Conservation (phyloP, 1,284 basidiomycete genomes). For the Pterulicium gracile region DNA sequence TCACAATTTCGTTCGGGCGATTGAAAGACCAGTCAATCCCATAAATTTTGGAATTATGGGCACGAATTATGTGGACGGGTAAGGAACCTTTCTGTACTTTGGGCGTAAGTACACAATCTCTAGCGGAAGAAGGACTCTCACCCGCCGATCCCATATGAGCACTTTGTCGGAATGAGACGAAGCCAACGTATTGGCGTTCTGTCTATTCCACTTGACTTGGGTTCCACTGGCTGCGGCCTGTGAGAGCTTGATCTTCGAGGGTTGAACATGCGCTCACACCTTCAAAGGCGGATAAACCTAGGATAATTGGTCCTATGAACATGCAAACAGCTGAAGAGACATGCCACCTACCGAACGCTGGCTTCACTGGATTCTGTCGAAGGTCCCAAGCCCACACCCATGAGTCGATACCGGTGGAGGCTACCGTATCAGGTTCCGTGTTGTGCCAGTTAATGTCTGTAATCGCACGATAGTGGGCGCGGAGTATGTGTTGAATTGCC, state of each 20-base stretch:
- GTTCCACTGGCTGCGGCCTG: constrained; percentile 76
- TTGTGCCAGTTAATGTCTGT: constrained; percentile 97
- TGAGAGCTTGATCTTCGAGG: neutral
- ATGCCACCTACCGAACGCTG: constrained; percentile 58
- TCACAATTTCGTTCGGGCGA: constrained; percentile 68
- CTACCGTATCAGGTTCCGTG: constrained; percentile 65
- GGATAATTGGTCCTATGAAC: too few relatives aligned
- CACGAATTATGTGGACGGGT: constrained; percentile 66
- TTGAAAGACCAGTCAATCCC: constrained; percentile 91
- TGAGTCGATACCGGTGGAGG: constrained; percentile 69
- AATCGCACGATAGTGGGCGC: constrained; percentile 85
- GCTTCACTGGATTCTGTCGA: constrained; percentile 41
- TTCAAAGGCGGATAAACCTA: constrained; percentile 67
- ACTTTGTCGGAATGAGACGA: constrained; percentile 81
- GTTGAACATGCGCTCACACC: too few relatives aligned
- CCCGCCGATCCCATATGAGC: constrained; percentile 80
- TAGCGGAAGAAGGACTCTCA: constrained; percentile 21
- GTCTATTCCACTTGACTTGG: constrained; percentile 92
- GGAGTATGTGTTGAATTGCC: constrained; percentile 71
- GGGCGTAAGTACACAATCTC: neutral
- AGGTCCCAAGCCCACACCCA: constrained; percentile 90
- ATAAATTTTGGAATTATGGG: constrained; percentile 85
- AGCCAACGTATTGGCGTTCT: constrained; percentile 76
- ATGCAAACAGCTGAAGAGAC: too few relatives aligned
- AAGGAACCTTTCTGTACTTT: constrained; percentile 72